These are phyloP conservation scores for Polytrichum commune DNA, from an alignment of 225 moss, liverwort and hornwort species.

Conservation along the genomic window DNA sequence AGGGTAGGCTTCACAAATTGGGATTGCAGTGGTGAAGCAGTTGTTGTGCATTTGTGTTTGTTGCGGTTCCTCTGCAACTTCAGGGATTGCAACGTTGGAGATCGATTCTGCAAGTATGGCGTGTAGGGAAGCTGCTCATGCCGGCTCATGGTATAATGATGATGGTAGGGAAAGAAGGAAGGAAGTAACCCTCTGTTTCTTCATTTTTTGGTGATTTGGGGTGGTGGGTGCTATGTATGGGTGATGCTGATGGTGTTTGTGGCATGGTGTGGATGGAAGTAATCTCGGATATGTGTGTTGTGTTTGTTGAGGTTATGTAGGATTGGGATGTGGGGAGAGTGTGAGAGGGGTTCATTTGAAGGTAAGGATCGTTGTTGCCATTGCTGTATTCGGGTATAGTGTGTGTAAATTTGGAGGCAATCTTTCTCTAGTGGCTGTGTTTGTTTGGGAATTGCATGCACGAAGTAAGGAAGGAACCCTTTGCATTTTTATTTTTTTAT, in stretches of 20 bases:
- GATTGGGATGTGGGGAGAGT: too few relatives aligned
- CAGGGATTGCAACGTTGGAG: not conserved
- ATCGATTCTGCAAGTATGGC: slow-evolving; percentile 39
- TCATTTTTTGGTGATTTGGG: not conserved
- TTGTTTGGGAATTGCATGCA: not conserved
- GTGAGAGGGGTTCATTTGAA: too few relatives aligned
- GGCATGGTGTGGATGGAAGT: too few relatives aligned
- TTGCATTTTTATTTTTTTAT: too few relatives aligned
- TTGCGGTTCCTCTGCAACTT: not conserved
- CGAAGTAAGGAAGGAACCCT: not conserved
- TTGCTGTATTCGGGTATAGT: too few relatives aligned
- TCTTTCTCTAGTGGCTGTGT: not conserved
- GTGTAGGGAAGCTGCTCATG: slow-evolving; percentile 78
- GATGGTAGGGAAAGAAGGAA: slow-evolving; percentile 41
- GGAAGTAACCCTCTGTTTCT: too few relatives aligned
- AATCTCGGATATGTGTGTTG: too few relatives aligned
- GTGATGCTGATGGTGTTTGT: too few relatives aligned
- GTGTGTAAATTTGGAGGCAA: too few relatives aligned
- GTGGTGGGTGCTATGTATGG: not conserved
- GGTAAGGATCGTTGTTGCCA: too few relatives aligned
- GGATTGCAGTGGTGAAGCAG: not conserved
- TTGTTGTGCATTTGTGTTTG: slow-evolving; percentile 7
- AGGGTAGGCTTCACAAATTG: too few relatives aligned
- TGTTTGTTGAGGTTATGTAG: too few relatives aligned
- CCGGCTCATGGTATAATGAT: slow-evolving; percentile 89